Percentiles rank a stretch among this genome's conserved stretches.
Evolutionary conservation across 164 flowering plant genomes (phyloP).

Genomic region (Vitis labrusca): DNA sequence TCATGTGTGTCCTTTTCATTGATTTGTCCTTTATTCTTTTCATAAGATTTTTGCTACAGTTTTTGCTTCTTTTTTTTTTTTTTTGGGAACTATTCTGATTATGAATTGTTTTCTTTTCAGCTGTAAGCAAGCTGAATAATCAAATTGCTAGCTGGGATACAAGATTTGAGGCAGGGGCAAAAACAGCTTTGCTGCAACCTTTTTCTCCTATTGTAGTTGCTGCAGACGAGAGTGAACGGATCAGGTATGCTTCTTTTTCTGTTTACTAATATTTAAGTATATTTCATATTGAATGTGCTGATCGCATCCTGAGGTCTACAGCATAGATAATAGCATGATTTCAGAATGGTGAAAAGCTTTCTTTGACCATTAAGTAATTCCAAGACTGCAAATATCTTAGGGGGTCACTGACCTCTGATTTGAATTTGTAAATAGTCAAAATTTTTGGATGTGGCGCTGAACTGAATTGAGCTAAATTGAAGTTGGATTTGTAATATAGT

Average conservation of each 20-base stretch:
- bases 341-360: too few relatives aligned
- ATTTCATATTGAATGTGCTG: too few relatives aligned
- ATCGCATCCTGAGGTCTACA: too few relatives aligned
- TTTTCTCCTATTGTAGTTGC: slow-evolving; percentile 90
- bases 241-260: slow-evolving; percentile 51
- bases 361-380: too few relatives aligned
- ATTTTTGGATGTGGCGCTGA: too few relatives aligned
- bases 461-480: too few relatives aligned
- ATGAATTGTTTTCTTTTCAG: slow-evolving; percentile 34
- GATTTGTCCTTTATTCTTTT: neutral
- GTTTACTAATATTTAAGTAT: neutral
- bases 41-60: neutral
- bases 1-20: slow-evolving; percentile 49
- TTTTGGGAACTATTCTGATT: slow-evolving; percentile 1
- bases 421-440: too few relatives aligned
- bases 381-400: too few relatives aligned
- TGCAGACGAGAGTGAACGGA: slow-evolving; percentile 85
- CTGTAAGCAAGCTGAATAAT: slow-evolving; percentile 67
- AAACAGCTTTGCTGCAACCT: slow-evolving; percentile 70
- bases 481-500: too few relatives aligned
- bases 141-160: slow-evolving; percentile 90
- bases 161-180: slow-evolving; percentile 79
- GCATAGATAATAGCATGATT: too few relatives aligned
- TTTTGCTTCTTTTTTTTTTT: slow-evolving; percentile 4
- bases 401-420: too few relatives aligned